Evolutionary conservation across 139 green algal genomes (phyloP).

Genomic region (Coccomyxa sp.): DNA sequence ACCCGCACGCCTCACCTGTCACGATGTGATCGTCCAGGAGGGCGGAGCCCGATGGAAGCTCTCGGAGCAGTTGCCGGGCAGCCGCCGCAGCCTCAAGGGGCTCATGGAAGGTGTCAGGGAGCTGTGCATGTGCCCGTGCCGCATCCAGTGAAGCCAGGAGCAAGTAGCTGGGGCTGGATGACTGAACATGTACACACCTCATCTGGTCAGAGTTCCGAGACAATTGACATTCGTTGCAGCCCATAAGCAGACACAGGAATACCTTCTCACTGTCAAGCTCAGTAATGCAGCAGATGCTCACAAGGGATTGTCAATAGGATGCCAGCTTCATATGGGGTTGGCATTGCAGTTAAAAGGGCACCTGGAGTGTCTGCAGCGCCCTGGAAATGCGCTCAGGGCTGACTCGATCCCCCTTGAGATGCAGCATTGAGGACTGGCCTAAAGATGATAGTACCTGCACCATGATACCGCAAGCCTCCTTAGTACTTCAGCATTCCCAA

Average conservation of each 20-base stretch:
- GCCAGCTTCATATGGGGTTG: neutral
- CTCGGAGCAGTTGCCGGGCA: slow-evolving; percentile 3
- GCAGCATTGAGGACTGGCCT: slow-evolving; percentile 77
- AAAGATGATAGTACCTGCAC: neutral
- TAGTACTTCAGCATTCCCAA: neutral
- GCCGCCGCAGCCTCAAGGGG: slow-evolving; percentile 31
- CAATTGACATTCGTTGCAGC: neutral
- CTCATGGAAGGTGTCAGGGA: slow-evolving; percentile 20
- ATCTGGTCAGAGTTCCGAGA: neutral
- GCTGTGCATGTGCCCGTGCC: slow-evolving; percentile 41
- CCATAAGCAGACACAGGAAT: neutral
- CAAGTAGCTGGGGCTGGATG: slow-evolving; percentile 82
- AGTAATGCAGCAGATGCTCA: neutral
- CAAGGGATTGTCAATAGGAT: neutral
- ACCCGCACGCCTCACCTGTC: neutral
- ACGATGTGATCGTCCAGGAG: neutral
- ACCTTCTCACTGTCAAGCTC: neutral
- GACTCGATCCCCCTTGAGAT: slow-evolving; percentile 34
- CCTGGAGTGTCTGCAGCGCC: slow-evolving; percentile 52
- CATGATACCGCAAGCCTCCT: neutral
- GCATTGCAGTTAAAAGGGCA: neutral
- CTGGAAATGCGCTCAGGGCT: slow-evolving; percentile 1
- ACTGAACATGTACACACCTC: slow-evolving; percentile 32
- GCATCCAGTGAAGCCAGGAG: slow-evolving; percentile 88
- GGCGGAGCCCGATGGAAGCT: slow-evolving; percentile 14